Base-by-base conservation (phyloP, 2,329 filamentous ascomycete species). In the Xylaria sp. region DNA sequence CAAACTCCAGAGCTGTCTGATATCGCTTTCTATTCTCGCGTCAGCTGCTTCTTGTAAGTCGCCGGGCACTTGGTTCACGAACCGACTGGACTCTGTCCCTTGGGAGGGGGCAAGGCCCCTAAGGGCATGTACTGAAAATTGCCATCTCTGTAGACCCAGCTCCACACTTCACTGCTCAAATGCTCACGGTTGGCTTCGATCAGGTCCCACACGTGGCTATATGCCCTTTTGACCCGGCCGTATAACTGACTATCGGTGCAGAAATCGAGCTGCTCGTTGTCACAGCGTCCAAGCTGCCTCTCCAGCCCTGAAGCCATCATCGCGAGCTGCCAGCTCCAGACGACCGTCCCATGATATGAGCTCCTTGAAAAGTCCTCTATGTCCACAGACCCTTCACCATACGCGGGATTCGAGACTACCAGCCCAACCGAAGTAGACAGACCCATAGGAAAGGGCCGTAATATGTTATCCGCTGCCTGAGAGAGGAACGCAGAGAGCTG, bases 241-340 rank as follows among this genome's bases (percentile, higher is more conserved):
- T 77, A 70, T 0, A 87, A 74, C 0, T 45, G 49, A 0, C 57
- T 21, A 46, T 84, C 69, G 0, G 52, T 60, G 65, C 84, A 88
- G 60, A 86, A 86, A 0, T 74, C 74, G 18, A 78, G 78, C 7
- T 19, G 39, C 39, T 64, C 48, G 9, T 66, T 57, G 8, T 67
- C 61, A 65, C 83, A 88, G 1, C 84, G 74, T 1, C 64, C 75
- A 4, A 88, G 73, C 60, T 88, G 85, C 2, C 76, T 68, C 51
- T 84, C 78, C 0, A 88, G 67, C 0, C 85, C 85, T 8, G 77
- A 77, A 0, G 81, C 84, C 80, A 87, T 85, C 78, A 88, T 85
- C 0, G 83, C 78, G 3, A 87, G 71, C 50, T 83, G 84, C 83
- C 84, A 88, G 41, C 77, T 78, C 85, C 84, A 88, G 1, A 88